These are phyloP conservation scores for Alternaria alternata DNA, from an alignment of 2,329 filamentous ascomycete genomes.

Conservation along the genomic window DNA sequence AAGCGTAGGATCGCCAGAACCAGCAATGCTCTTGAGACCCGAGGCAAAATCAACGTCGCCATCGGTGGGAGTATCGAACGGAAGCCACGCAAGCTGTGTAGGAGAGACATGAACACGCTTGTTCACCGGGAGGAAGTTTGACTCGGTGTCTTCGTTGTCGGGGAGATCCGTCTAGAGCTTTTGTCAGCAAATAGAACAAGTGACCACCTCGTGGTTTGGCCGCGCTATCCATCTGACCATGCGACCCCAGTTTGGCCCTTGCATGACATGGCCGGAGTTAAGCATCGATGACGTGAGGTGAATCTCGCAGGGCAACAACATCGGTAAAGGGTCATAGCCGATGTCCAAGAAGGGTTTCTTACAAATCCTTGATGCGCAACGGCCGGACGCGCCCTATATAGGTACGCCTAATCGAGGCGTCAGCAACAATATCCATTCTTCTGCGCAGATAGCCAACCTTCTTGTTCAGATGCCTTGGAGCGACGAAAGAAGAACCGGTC, in stretches of 20 bases:
- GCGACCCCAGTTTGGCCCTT: not conserved
- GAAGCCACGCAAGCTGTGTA: slow-evolving; percentile 49
- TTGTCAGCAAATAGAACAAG: slow-evolving; percentile 35
- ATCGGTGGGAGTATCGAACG: slow-evolving; percentile 46
- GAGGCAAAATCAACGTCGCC: slow-evolving; percentile 45
- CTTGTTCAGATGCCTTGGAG: slow-evolving; percentile 49
- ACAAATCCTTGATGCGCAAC: slow-evolving; percentile 52
- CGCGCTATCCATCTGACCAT: not conserved
- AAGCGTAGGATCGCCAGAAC: slow-evolving; percentile 50
- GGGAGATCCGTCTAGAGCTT: slow-evolving; percentile 43
- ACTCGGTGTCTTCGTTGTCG: slow-evolving; percentile 47
- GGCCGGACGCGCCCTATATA: slow-evolving; percentile 49
- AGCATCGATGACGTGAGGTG: slow-evolving; percentile 7
- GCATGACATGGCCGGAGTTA: not conserved
- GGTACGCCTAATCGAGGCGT: slow-evolving; percentile 27
- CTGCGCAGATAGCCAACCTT: slow-evolving; percentile 24
- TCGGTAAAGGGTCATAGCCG: not conserved
- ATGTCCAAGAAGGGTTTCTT: slow-evolving; percentile 21
- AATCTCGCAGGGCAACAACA: not conserved
- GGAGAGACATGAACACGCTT: slow-evolving; percentile 49
- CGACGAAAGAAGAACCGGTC: slow-evolving; percentile 47
- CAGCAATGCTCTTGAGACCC: slow-evolving; percentile 49
- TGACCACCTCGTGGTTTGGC: not conserved
- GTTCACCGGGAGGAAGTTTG: slow-evolving; percentile 47
- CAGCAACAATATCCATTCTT: slow-evolving; percentile 4